Evolutionary conservation across 345 rosid species (phyloP).

Genomic region (Bruguiera gymnorhiza): DNA sequence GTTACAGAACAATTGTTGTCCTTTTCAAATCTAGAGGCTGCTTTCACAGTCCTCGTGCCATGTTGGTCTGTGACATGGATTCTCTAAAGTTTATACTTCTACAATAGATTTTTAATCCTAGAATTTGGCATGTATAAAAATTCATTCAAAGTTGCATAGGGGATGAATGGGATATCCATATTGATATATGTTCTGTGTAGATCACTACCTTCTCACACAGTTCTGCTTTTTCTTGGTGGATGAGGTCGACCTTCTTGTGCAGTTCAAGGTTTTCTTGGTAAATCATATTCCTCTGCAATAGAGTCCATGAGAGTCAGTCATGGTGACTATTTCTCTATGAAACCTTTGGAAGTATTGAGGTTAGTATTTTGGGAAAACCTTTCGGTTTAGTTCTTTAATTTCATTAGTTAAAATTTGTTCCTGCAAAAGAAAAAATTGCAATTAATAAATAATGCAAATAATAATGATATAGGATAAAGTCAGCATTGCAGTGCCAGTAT

Average conservation of each 20-base stretch:
- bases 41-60: background rate
- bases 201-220: constrained; percentile 51
- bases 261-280: constrained; percentile 61
- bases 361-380: constrained; percentile 36
- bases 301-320: constrained; percentile 6
- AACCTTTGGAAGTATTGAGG: constrained; percentile 1
- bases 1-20: background rate
- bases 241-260: constrained; percentile 43
- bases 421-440: constrained; percentile 28
- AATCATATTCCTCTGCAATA: constrained; percentile 47
- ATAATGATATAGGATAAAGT: background rate
- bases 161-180: background rate
- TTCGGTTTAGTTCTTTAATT: constrained; percentile 54
- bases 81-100: background rate
- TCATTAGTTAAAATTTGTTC: constrained; percentile 52
- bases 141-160: background rate
- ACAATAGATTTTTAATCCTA: too few species aligned
- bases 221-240: constrained; percentile 50
- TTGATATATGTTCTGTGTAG: background rate
- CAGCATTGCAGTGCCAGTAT: background rate
- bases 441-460: background rate
- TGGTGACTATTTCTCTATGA: background rate
- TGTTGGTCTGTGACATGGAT: background rate
- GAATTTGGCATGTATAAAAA: too few species aligned
- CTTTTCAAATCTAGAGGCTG: background rate